These are phyloP conservation scores for Stachybotrys elegans DNA, from an alignment of 2,329 filamentous ascomycete species.

Conservation along the genomic window DNA sequence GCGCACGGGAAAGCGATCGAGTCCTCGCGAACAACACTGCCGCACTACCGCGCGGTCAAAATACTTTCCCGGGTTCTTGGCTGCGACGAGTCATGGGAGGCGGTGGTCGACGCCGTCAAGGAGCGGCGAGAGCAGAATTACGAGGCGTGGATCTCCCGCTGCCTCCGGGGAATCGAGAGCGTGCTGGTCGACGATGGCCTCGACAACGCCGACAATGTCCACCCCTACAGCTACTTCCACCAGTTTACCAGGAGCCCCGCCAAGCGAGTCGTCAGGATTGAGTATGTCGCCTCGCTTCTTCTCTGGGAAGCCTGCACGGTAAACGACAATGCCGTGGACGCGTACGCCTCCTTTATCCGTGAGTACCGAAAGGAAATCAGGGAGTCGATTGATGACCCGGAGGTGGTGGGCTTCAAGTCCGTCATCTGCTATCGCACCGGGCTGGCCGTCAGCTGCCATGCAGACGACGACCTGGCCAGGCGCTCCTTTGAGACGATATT, in stretches of 20 bases:
- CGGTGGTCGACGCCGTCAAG: constrained; percentile 39
- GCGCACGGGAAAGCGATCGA: constrained; percentile 63
- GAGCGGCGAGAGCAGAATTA: constrained; percentile 38
- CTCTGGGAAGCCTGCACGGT: constrained; percentile 41
- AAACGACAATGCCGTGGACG: constrained; percentile 18
- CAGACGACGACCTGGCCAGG: constrained; percentile 36
- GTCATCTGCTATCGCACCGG: constrained; percentile 79
- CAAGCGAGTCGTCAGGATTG: constrained; percentile 73
- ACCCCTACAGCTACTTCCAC: constrained; percentile 61
- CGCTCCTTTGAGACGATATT: constrained; percentile 34
- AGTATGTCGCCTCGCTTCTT: constrained; percentile 62
- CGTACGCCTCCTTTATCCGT: constrained; percentile 27
- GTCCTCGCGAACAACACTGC: constrained; percentile 56
- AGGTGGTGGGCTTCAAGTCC: constrained; percentile 77
- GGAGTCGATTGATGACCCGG: constrained; percentile 54
- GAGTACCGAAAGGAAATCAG: constrained; percentile 40
- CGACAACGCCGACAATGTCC: constrained; percentile 46
- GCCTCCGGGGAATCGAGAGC: constrained; percentile 66
- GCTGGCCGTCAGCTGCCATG: constrained; percentile 56
- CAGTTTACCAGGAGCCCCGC: constrained; percentile 58
- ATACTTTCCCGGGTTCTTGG: constrained; percentile 63
- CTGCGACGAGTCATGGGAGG: constrained; percentile 59
- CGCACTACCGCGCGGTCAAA: constrained; percentile 64
- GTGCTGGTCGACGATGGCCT: constrained; percentile 77
- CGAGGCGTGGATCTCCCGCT: constrained; percentile 55